These are phyloP conservation scores for Trypanosoma melophagium DNA, from an alignment of 208 protist species.

Conservation along the genomic window DNA sequence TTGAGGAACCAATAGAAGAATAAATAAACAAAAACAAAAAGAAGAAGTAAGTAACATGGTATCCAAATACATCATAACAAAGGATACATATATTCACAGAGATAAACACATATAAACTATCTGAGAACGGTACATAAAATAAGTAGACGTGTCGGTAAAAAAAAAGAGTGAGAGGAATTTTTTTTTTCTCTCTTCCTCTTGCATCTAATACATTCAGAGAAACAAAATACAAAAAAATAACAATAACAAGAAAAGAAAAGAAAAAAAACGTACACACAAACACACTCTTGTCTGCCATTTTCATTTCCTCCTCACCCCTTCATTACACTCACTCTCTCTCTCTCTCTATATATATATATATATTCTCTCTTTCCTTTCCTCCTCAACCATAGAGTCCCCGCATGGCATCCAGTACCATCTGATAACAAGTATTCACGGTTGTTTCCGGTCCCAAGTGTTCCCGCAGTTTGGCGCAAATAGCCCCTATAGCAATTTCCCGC, in stretches of 20 bases:
- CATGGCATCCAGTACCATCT: slow-evolving; percentile 37
- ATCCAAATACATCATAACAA: background rate
- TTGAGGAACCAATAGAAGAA: background rate
- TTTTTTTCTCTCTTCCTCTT: no score
- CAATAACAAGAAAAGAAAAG: background rate
- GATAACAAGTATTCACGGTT: slow-evolving; percentile 29
- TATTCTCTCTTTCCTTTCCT: no score
- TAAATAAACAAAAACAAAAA: slow-evolving; percentile 13
- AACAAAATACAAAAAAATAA: slow-evolving; percentile 21
- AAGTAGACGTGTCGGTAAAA: no score
- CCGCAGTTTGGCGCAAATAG: slow-evolving; percentile 35
- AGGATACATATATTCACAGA: slow-evolving; percentile 11
- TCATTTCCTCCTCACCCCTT: background rate
- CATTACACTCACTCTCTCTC: background rate
- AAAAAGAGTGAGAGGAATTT: no score
- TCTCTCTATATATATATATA: no score
- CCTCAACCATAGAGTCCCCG: slow-evolving; percentile 23
- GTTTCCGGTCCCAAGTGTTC: background rate
- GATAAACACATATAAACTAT: slow-evolving; percentile 15
- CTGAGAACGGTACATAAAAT: no score
- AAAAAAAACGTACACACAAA: background rate
- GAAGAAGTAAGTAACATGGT: background rate
- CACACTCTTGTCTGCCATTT: background rate
- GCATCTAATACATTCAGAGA: no score
- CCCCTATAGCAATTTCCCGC: slow-evolving; percentile 44